Percentiles rank a stretch among this genome's conserved stretches.
Evolutionary conservation across 192 early-diverging fungal species (phyloP).

Genomic region (Podila horticola): DNA sequence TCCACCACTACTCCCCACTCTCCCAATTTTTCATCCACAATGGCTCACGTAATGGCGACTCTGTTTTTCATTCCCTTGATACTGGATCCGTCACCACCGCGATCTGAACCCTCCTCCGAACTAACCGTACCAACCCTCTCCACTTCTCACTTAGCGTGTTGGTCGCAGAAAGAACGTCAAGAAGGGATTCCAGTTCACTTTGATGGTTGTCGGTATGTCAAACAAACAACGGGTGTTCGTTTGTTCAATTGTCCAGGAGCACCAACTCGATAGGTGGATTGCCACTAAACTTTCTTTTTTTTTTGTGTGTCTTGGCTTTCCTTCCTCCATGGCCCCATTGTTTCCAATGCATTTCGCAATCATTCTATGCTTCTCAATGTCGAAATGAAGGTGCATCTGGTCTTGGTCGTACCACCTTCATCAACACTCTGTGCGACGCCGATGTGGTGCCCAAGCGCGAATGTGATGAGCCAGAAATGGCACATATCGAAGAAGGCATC

Average conservation of each 20-base stretch:
- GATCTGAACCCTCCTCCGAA: not conserved
- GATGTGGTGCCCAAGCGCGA: conserved; percentile 75
- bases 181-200: conserved; percentile 95
- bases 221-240: too few species aligned
- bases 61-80: too few species aligned
- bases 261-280: too few species aligned
- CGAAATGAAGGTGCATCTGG: conserved; percentile 83
- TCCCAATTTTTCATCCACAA: not conserved
- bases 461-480: conserved; percentile 74
- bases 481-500: conserved; percentile 85
- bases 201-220: conserved; percentile 91
- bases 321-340: not conserved
- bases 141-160: conserved; percentile 20
- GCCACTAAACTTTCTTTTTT: not conserved
- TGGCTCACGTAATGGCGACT: conserved; percentile 35
- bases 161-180: conserved; percentile 88
- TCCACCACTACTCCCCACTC: too few species aligned
- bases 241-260: too few species aligned
- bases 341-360: not conserved
- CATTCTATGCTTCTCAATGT: not conserved
- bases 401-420: conserved; percentile 97
- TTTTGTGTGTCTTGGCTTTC: not conserved
- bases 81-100: too few species aligned
- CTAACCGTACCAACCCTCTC: not conserved
- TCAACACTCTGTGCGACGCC: conserved; percentile 96